phyloP scores from a whole-genome alignment of 75 land plant species.

The Pinus albicaulis region DNA sequence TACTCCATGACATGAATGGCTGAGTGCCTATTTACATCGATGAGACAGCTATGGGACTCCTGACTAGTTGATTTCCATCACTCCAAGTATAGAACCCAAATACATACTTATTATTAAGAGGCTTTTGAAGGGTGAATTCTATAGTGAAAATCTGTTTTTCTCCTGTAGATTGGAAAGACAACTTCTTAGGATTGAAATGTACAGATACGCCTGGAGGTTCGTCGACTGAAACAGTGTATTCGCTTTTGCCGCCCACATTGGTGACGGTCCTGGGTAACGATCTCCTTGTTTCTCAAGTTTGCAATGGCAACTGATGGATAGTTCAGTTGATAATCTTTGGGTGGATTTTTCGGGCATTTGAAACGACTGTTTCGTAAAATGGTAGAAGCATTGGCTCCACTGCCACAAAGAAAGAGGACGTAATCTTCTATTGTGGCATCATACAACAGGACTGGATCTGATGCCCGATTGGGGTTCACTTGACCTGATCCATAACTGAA shows the following conservation, averaged over 20 bases:
- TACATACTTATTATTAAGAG: conserved; percentile 16
- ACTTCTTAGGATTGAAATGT: conserved; percentile 23
- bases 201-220: conserved; percentile 54
- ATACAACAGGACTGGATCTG: conserved; percentile 52
- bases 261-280: conserved; percentile 61
- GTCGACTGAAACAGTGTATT: conserved; percentile 31
- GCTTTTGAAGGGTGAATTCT: not conserved
- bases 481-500: conserved; percentile 55
- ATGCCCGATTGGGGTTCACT: conserved; percentile 31
- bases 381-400: not conserved
- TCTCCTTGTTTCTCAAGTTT: conserved; percentile 31
- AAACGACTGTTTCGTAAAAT: conserved; percentile 4
- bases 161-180: conserved; percentile 33
- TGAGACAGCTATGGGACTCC: conserved; percentile 72
- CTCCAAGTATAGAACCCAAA: conserved; percentile 71
- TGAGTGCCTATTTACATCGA: not conserved
- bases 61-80: conserved; percentile 58
- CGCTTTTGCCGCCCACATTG: conserved; percentile 49
- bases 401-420: conserved; percentile 27
- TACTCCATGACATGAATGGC: not conserved
- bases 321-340: conserved; percentile 50
- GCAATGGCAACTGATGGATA: conserved; percentile 72
- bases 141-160: conserved; percentile 55
- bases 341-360: conserved; percentile 33
- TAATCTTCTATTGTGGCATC: conserved; percentile 39